phyloP scores from a whole-genome alignment of 768 basidiomycete genomes.

The Lactifluus hygrophoroides region DNA sequence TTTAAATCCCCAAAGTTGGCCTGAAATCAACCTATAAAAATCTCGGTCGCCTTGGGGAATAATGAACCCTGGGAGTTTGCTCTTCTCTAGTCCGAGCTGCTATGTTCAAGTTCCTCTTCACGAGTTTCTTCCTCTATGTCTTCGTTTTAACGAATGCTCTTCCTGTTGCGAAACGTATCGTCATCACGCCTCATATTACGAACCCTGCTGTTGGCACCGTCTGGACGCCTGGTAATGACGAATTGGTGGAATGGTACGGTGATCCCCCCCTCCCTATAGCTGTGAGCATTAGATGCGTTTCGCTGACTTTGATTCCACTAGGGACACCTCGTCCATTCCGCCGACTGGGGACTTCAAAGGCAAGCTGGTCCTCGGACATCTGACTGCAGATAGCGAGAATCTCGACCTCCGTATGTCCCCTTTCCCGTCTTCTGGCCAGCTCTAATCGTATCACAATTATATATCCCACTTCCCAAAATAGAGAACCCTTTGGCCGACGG shows the following conservation, averaged over 20 bases:
- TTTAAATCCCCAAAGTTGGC: no score
- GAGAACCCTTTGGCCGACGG: conserved; percentile 37
- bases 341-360: conserved; percentile 31
- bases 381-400: conserved; percentile 27
- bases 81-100: not conserved
- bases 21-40: not conserved
- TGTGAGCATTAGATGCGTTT: not conserved
- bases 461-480: conserved; percentile 19
- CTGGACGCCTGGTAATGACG: conserved; percentile 33
- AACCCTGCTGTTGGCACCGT: conserved; percentile 26
- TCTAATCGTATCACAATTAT: no score
- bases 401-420: conserved; percentile 42
- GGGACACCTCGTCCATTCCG: conserved; percentile 33
- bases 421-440: not conserved
- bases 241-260: conserved; percentile 37
- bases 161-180: conserved; percentile 13
- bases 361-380: conserved; percentile 38
- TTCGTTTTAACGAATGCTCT: conserved; percentile 9
- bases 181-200: conserved; percentile 32
- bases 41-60: not conserved
- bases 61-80: not conserved
- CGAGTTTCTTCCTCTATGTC: not conserved
- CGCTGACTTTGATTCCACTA: not conserved
- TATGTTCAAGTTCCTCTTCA: conserved; percentile 4
- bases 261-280: conserved; percentile 7